A percentile compares a stretch with the other conserved stretches of the same genome.
phyloP scores from a whole-genome alignment of 2,329 filamentous ascomycete genomes.

The Monosporascus sp. region DNA sequence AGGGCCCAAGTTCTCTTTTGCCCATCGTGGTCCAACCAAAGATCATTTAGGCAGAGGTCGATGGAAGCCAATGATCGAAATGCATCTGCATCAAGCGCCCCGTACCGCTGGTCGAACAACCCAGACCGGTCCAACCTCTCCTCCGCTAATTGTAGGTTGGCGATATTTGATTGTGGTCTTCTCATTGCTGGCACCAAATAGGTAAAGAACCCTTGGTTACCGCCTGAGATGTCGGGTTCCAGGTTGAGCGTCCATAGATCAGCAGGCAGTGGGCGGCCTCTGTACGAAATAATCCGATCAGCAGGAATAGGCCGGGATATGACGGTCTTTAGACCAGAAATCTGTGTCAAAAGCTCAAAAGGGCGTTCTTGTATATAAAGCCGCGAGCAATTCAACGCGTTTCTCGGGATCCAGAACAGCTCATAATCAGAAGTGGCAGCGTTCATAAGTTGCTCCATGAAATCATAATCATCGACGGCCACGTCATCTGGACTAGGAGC shows the following conservation, averaged over 20 bases:
- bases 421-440: neutral
- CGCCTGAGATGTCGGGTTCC: too few relatives aligned
- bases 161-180: neutral
- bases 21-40: neutral
- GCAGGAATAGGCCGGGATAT: too few relatives aligned
- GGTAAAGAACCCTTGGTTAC: too few relatives aligned
- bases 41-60: neutral
- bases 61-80: neutral
- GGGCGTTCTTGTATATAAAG: too few relatives aligned
- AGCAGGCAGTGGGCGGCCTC: too few relatives aligned
- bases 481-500: too few relatives aligned
- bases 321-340: too few relatives aligned
- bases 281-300: too few relatives aligned
- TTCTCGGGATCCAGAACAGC: neutral
- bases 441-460: neutral
- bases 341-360: too few relatives aligned
- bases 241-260: too few relatives aligned
- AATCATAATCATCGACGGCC: neutral
- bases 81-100: neutral
- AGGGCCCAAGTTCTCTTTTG: neutral
- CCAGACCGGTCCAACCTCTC: neutral
- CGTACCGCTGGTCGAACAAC: neutral
- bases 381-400: too few relatives aligned
- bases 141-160: neutral
- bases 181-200: too few relatives aligned